phyloP scores from a whole-genome alignment of 768 basidiomycete genomes.

The Boletus barrowsii region DNA sequence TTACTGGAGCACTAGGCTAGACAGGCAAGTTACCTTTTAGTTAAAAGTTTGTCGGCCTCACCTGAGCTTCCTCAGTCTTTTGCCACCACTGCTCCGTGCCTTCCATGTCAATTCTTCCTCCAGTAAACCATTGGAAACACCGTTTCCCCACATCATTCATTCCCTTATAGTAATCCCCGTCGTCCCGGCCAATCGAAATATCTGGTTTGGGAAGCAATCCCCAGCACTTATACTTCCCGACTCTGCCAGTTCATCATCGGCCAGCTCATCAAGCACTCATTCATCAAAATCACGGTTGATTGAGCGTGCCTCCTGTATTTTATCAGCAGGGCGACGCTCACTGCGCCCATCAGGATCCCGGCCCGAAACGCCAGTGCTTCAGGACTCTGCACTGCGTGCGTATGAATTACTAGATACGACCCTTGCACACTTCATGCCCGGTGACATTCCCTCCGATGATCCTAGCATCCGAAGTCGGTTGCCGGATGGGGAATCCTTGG shows the following conservation, averaged over 20 bases:
- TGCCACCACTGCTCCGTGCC: slow-evolving; percentile 66
- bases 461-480: slow-evolving; percentile 47
- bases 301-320: slow-evolving; percentile 27
- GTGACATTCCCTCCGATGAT: slow-evolving; percentile 61
- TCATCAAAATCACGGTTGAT: slow-evolving; percentile 19
- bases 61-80: slow-evolving; percentile 38
- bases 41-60: not conserved
- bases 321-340: slow-evolving; percentile 31
- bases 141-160: slow-evolving; percentile 81
- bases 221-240: slow-evolving; percentile 34
- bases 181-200: slow-evolving; percentile 45
- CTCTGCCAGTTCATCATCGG: slow-evolving; percentile 36
- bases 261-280: slow-evolving; percentile 6
- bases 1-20: slow-evolving; percentile 69
- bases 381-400: slow-evolving; percentile 59
- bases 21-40: slow-evolving; percentile 48
- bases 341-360: slow-evolving; percentile 46
- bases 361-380: slow-evolving; percentile 25
- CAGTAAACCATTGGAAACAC: slow-evolving; percentile 62
- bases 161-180: slow-evolving; percentile 78
- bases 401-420: slow-evolving; percentile 65
- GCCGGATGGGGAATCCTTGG: slow-evolving; percentile 52
- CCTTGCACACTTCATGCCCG: slow-evolving; percentile 64
- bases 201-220: slow-evolving; percentile 59
- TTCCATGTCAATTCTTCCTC: slow-evolving; percentile 65